Conservation (phyloP, 805 yeast species). For the Priceomyces haplophilus region DNA sequence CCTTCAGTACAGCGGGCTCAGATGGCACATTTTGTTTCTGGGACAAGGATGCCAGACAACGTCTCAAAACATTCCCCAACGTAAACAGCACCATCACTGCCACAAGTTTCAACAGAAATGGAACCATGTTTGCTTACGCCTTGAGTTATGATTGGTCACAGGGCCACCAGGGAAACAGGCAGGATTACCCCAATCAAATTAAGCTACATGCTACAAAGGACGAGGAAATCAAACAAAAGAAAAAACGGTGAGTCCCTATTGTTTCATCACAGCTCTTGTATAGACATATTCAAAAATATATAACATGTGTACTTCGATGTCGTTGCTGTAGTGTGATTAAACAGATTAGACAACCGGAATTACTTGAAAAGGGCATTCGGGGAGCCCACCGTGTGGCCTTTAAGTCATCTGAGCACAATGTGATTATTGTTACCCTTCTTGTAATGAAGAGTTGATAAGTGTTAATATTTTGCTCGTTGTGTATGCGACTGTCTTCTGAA, state of each 20-base stretch:
- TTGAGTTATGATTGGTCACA: slow-evolving; percentile 94
- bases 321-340: no score
- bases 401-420: no score
- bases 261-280: not conserved
- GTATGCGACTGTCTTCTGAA: no score
- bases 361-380: no score
- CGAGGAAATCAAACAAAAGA: slow-evolving; percentile 72
- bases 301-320: not conserved
- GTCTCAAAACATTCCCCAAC: slow-evolving; percentile 76
- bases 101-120: slow-evolving; percentile 77
- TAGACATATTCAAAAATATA: not conserved
- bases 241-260: slow-evolving; percentile 17
- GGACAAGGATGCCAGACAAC: slow-evolving; percentile 90
- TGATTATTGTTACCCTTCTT: no score
- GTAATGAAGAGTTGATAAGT: no score
- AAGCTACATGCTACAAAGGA: slow-evolving; percentile 83
- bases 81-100: slow-evolving; percentile 68
- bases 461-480: no score
- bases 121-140: slow-evolving; percentile 86
- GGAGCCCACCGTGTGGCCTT: no score
- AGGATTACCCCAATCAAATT: slow-evolving; percentile 69
- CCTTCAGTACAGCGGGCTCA: slow-evolving; percentile 90
- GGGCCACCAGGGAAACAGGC: slow-evolving; percentile 75
- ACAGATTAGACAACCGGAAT: no score
- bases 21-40: slow-evolving; percentile 94